phyloP scores from a whole-genome alignment of 495 filamentous ascomycete species.

The Aspergillus leporis region DNA sequence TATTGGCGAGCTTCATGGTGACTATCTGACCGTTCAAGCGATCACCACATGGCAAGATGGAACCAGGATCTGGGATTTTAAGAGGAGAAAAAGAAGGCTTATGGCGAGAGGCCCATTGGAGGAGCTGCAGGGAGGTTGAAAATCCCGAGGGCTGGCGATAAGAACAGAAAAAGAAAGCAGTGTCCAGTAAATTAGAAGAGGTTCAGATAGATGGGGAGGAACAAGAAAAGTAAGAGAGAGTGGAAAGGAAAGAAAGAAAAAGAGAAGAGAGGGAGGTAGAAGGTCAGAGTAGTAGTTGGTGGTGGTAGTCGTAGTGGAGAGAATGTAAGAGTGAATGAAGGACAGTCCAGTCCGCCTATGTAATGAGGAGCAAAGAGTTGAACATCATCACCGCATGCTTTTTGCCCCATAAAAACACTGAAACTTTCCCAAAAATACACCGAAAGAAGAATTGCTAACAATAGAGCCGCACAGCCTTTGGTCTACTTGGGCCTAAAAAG shows the following conservation, averaged over 20 bases:
- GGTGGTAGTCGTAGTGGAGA: neutral
- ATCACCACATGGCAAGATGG: conserved; percentile 8
- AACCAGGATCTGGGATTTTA: neutral
- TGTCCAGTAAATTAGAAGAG: neutral
- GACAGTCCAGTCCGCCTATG: neutral
- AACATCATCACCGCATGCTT: neutral
- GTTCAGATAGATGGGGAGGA: neutral
- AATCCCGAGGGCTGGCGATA: neutral
- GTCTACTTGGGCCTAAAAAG: neutral
- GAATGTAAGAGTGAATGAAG: neutral
- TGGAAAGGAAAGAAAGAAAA: neutral
- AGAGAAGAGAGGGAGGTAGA: neutral
- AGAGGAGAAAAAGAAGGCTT: neutral
- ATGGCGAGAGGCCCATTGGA: neutral
- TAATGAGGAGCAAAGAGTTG: conserved; percentile 1
- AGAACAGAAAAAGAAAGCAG: neutral
- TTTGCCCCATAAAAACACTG: neutral
- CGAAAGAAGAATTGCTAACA: neutral
- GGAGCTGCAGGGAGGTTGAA: neutral
- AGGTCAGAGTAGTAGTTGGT: neutral
- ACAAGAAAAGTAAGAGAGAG: neutral
- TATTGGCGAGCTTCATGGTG: conserved; percentile 9
- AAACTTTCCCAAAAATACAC: conserved; percentile 2
- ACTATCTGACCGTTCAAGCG: neutral
- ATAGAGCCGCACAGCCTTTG: neutral